Conservation (phyloP, 208 protist genomes). For the Endotrypanum monterogeii region DNA sequence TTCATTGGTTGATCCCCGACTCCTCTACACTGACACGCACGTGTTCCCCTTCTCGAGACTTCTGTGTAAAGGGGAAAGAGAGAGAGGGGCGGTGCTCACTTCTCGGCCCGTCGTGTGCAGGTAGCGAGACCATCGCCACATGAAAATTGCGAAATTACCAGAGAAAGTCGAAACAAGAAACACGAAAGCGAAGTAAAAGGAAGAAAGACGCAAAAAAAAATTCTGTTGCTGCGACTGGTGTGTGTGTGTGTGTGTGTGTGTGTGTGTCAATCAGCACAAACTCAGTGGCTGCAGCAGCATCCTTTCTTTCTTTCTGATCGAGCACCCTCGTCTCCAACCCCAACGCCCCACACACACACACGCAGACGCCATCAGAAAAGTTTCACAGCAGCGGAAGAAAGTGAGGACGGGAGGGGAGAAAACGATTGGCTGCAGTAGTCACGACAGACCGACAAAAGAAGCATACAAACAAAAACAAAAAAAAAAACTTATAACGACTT, state of each 20-base stretch:
- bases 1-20: not conserved
- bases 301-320: too few species aligned
- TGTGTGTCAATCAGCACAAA: not conserved
- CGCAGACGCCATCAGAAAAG: slow-evolving; percentile 4
- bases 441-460: slow-evolving; percentile 5
- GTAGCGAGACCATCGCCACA: not conserved
- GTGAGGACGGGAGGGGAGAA: slow-evolving; percentile 1
- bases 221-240: too few species aligned
- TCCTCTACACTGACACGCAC: not conserved
- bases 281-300: too few species aligned
- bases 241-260: too few species aligned
- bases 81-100: too few species aligned
- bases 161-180: not conserved
- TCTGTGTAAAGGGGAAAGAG: too few species aligned
- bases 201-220: too few species aligned
- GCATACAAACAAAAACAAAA: not conserved
- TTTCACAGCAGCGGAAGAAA: too few species aligned
- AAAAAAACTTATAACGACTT: slow-evolving; percentile 3
- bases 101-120: too few species aligned
- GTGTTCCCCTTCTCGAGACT: not conserved
- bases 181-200: not conserved
- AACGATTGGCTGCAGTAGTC: not conserved
- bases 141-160: not conserved
- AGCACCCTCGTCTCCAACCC: too few species aligned
- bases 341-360: too few species aligned